Evolutionary conservation across 805 yeast species (phyloP).

Genomic region (Yarrowia deformans): DNA sequence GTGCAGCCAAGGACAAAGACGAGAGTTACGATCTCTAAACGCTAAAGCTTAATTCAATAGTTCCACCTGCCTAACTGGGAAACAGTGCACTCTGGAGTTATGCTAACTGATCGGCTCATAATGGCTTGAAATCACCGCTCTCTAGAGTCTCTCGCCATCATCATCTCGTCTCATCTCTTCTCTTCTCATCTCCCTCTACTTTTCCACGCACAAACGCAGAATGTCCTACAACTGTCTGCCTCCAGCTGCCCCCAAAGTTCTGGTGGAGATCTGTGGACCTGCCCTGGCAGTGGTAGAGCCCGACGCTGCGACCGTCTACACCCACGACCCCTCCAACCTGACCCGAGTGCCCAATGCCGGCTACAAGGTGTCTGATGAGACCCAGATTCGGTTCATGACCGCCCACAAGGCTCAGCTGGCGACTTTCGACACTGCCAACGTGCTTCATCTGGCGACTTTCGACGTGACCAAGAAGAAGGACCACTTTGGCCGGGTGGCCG

Average conservation of each 20-base stretch:
- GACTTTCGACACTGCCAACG: constrained; percentile 19
- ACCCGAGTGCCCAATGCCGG: constrained; percentile 3
- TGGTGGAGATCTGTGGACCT: constrained; percentile 34
- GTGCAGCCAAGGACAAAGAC: constrained; percentile 13
- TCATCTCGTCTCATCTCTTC: background rate
- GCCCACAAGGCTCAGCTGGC: constrained; percentile 29
- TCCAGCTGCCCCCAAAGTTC: constrained; percentile 24
- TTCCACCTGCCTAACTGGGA: constrained; percentile 28
- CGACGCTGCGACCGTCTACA: background rate
- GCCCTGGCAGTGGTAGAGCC: constrained; percentile 23
- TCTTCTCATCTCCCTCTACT: background rate
- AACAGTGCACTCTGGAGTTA: constrained; percentile 1
- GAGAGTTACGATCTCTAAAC: background rate
- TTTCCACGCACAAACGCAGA: background rate
- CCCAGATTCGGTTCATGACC: constrained; percentile 4
- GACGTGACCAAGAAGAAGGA: constrained; percentile 13
- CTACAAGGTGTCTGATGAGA: constrained; percentile 10
- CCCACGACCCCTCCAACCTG: constrained; percentile 16
- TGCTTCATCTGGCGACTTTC: constrained; percentile 8
- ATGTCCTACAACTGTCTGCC: constrained; percentile 38
- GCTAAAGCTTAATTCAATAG: background rate
- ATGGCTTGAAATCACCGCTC: constrained; percentile 7
- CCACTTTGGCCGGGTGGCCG: constrained; percentile 5
- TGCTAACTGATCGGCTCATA: constrained; percentile 20
- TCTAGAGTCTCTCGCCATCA: background rate